A percentile compares a stretch with the other conserved stretches of the same genome.
phyloP scores from a whole-genome alignment of 2,329 filamentous ascomycete genomes.

The Pyrenochaeta sp. region DNA sequence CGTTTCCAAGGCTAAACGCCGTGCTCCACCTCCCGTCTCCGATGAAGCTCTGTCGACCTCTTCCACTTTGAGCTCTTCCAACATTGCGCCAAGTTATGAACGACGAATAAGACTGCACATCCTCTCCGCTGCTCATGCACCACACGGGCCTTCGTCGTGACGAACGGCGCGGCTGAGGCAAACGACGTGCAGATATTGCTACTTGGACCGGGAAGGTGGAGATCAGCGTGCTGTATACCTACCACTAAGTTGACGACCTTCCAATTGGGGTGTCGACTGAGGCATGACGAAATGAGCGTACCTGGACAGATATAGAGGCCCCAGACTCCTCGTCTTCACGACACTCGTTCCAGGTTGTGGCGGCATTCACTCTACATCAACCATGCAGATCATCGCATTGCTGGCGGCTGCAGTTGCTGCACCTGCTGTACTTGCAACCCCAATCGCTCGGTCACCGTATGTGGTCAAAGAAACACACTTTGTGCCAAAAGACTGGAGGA shows the following conservation, averaged over 20 bases:
- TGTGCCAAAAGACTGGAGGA: slow-evolving; percentile 62
- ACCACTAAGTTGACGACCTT: neutral
- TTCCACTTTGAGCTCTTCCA: neutral
- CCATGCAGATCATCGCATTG: slow-evolving; percentile 24
- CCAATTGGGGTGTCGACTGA: neutral
- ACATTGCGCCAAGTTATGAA: neutral
- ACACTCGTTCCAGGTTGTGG: neutral
- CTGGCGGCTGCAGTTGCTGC: slow-evolving; percentile 41
- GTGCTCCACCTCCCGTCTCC: neutral
- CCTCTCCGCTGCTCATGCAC: neutral
- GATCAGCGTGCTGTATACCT: neutral
- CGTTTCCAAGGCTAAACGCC: slow-evolving; percentile 1
- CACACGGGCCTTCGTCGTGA: neutral
- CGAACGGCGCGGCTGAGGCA: neutral
- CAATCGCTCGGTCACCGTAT: slow-evolving; percentile 55
- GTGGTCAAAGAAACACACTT: slow-evolving; percentile 64
- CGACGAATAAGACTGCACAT: neutral
- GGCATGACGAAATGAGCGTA: neutral
- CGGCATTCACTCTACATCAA: neutral
- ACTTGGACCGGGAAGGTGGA: neutral
- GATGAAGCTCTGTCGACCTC: neutral
- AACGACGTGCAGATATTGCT: neutral
- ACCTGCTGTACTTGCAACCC: slow-evolving; percentile 44
- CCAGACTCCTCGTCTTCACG: neutral
- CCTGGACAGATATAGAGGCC: neutral